These are phyloP conservation scores for Lagerstroemia speciosa DNA, from an alignment of 345 rosid genomes.

Conservation along the genomic window DNA sequence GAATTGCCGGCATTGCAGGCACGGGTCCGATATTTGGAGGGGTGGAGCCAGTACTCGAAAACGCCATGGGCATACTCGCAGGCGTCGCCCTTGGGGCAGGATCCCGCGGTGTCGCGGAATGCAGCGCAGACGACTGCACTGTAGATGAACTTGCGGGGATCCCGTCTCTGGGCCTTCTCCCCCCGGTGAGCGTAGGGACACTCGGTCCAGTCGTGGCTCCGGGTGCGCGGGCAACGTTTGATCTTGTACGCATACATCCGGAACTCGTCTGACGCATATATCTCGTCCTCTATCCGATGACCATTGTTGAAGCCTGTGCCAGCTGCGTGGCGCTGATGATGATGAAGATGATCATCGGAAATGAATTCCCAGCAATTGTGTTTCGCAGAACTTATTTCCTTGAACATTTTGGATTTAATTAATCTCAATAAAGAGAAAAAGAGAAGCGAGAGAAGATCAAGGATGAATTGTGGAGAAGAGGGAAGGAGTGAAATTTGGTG, in stretches of 20 bases:
- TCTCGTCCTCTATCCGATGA: constrained; percentile 11
- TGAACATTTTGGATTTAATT: not conserved
- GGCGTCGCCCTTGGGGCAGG: constrained; percentile 49
- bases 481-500: too few species aligned
- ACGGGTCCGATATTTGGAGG: constrained; percentile 62
- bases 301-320: not conserved
- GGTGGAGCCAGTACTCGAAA: constrained; percentile 87
- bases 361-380: not conserved
- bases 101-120: constrained; percentile 27
- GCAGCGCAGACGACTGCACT: constrained; percentile 64
- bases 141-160: constrained; percentile 61
- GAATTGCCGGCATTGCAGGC: constrained; percentile 54
- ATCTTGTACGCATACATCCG: constrained; percentile 86
- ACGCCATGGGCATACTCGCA: constrained; percentile 77
- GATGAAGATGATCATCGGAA: not conserved
- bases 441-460: too few species aligned
- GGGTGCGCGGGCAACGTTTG: constrained; percentile 54
- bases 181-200: constrained; percentile 88
- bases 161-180: constrained; percentile 89
- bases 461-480: too few species aligned
- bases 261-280: constrained; percentile 57
- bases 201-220: constrained; percentile 89
- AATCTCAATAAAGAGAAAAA: not conserved
- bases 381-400: not conserved
- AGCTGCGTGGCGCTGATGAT: not conserved